Evolutionary conservation across 2,329 filamentous ascomycete species (phyloP), one percentile per base, ranked within the genome.

Genomic region (Xylariaceae sp.): DNA sequence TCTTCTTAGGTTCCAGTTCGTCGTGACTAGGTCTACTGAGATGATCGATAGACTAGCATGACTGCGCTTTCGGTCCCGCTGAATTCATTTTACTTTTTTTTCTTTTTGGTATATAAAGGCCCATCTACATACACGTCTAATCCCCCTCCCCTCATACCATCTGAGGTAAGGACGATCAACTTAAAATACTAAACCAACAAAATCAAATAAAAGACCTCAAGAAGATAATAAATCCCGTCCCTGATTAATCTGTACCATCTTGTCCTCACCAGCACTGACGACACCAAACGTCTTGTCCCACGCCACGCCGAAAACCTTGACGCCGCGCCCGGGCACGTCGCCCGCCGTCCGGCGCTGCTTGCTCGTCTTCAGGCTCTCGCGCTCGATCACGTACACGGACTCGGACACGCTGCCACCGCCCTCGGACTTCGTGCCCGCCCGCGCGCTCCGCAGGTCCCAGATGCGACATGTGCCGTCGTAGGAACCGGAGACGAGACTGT

Each of bases 381-480:
- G 79, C 60, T 88, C 82, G 64, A 97, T 88, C 23, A 84, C 73
- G 80, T 90, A 85, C 78, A 96, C 77, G 78, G 87, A 74, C 82
- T 93, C 79, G 83, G 90, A 74, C 75, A 92, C 71, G 80, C 82
- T 76, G 72, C 83, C 76, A 70, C 84, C 78, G 69, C 86, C 78
- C 72, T 87, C 82, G 71, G 86, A 76, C 67, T 84, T 78, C 2
- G 79, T 80, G 7, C 79, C 82, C 15, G 77, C 81, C 72, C 85
- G 80, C 56, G 83, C 84, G 68, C 85, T 88, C 57, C 94, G 82
- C 65, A 97, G 81, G 78, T 99, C 94, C 94, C 94, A 99, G 53
- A 99, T 86, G 55, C 92, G 84, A 70, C 90, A 94, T 1, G 91
- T 96, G 39, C 93, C 92, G 73, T 99, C 94, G 74, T 96, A 90